Base-by-base conservation (phyloP, 2,329 filamentous ascomycete species). In the Emericellopsis atlantica region DNA sequence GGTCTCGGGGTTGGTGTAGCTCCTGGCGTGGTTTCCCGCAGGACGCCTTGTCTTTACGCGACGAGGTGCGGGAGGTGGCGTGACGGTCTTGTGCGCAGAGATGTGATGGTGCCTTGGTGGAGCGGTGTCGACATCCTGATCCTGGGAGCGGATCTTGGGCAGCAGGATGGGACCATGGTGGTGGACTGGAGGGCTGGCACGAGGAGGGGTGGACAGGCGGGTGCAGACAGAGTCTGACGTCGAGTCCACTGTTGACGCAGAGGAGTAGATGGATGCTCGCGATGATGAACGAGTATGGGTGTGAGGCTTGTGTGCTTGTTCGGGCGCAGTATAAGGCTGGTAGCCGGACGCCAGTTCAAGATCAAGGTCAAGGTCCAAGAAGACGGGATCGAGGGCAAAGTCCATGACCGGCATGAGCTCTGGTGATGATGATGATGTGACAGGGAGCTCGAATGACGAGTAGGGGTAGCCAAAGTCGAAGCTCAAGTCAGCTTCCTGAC, bases 121-220 rank as follows among this genome's bases (percentile, higher is more conserved):
- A 33, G 67, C 66, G 33, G 74, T 74, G 48, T 80, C 76, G 46
- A 87, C 74, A 46, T 81, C 72, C 61, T 90, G 83, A 62, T 94
- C 87, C 62, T 92, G 87, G 33, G 76, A 76, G 45, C 87, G 76
- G 64, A 93, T 89, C 71, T 88, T 92, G 54, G 87, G 87, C 26
- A 94, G 70, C 44, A 94, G 68, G 38, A 86, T 68, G 40, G 86
- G 85, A 40, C 86, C 85, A 62, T 88, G 81, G 46, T 86, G 81
- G 45, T 80, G 74, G 50, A 89, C 75, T 45, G 85, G 84, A 29
- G 84, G 83, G 47, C 74, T 70, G 40, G 72, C 73, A 40, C 70
- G 66, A 33, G 70, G 64, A 32, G 84, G 84, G 11, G 83, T 88
- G 40, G 79, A 82, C 51, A 76, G 69, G 49, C 74, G 69, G 16